Conservation (phyloP, 2,329 filamentous ascomycete genomes). For the Zasmidium citrigriseum region DNA sequence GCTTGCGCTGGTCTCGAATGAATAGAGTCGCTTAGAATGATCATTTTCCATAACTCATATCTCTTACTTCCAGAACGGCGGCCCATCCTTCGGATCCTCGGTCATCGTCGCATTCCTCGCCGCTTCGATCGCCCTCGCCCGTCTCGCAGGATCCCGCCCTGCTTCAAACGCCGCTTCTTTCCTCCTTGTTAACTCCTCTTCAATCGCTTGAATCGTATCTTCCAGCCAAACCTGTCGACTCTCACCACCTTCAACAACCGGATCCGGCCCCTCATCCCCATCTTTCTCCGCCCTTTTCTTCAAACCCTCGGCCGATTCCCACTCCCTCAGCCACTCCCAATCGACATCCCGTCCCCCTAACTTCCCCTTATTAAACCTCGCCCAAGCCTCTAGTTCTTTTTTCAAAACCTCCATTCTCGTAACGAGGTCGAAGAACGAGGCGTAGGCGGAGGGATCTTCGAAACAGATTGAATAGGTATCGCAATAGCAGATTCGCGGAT, state of each 20-base stretch:
- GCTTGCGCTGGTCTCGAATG: not conserved
- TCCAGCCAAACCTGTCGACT: slow-evolving; percentile 11
- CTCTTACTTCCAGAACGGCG: slow-evolving; percentile 5
- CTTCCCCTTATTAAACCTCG: slow-evolving; percentile 39
- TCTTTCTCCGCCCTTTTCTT: not conserved
- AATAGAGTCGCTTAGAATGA: not conserved
- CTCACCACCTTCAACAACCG: not conserved
- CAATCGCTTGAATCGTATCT: slow-evolving; percentile 46
- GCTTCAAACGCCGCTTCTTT: slow-evolving; percentile 39
- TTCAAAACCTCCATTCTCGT: slow-evolving; percentile 43
- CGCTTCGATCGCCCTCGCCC: slow-evolving; percentile 41
- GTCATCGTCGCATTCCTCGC: slow-evolving; percentile 44
- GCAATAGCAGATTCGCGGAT: slow-evolving; percentile 61
- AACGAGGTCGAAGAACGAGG: slow-evolving; percentile 50
- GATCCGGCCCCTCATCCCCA: slow-evolving; percentile 6
- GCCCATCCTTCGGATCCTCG: slow-evolving; percentile 7
- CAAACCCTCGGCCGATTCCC: too few species aligned
- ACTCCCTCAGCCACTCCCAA: too few species aligned
- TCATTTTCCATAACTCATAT: not conserved
- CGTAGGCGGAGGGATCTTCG: slow-evolving; percentile 50
- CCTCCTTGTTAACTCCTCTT: slow-evolving; percentile 44
- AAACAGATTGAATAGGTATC: slow-evolving; percentile 66
- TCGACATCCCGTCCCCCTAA: too few species aligned
- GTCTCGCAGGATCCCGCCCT: slow-evolving; percentile 13
- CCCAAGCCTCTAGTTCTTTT: slow-evolving; percentile 44